phyloP scores from a whole-genome alignment of 2,329 filamentous ascomycete species.

The Xylariaceae sp. region DNA sequence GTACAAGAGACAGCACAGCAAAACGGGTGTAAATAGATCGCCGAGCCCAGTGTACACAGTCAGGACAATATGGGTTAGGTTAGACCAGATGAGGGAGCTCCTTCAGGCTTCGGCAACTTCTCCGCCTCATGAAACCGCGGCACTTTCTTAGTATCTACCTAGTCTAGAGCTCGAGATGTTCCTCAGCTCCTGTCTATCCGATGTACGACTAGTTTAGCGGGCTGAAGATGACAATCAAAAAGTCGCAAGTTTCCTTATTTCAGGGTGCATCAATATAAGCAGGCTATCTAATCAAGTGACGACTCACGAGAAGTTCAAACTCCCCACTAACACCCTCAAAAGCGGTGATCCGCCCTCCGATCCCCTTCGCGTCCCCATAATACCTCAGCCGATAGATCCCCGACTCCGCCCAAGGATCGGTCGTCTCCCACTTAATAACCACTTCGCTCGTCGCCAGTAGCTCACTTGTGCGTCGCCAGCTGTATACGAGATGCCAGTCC shows the following conservation, averaged over 20 bases:
- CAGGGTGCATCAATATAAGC: background rate
- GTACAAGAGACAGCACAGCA: no score
- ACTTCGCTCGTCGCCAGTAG: constrained; percentile 71
- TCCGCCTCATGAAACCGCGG: no score
- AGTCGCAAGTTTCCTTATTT: background rate
- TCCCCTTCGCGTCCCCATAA: constrained; percentile 70
- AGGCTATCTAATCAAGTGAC: background rate
- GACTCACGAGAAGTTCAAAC: constrained; percentile 35
- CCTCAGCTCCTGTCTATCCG: no score
- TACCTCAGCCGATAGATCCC: constrained; percentile 75
- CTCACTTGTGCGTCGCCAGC: constrained; percentile 68
- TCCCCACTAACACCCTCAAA: constrained; percentile 63
- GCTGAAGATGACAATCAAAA: background rate
- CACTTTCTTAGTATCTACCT: no score
- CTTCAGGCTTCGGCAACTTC: no score
- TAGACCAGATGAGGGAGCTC: no score
- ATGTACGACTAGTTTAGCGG: no score
- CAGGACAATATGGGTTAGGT: no score
- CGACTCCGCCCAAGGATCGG: constrained; percentile 44
- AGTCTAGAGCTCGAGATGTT: no score
- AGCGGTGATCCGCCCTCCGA: constrained; percentile 54
- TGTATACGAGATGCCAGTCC: constrained; percentile 78
- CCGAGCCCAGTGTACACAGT: no score
- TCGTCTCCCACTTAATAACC: constrained; percentile 69
- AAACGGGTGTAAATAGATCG: no score